These are phyloP conservation scores for Ilyonectria sp. DNA, from an alignment of 2,329 filamentous ascomycete genomes.

Conservation along the genomic window DNA sequence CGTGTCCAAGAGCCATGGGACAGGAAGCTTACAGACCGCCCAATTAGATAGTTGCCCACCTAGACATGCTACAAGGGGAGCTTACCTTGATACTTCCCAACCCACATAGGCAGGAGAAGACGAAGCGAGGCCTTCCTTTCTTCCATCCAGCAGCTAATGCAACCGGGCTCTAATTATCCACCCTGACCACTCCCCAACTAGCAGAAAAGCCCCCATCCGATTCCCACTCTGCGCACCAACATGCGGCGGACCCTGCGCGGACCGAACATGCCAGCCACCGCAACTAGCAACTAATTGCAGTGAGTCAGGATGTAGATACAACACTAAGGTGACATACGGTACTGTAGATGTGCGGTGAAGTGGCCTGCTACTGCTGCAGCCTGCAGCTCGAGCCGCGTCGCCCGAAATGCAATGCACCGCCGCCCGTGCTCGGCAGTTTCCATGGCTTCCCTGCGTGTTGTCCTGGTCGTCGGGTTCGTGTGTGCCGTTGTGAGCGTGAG, in stretches of 20 bases:
- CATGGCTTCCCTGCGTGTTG: no score
- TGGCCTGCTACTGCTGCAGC: neutral
- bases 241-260: neutral
- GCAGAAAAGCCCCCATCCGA: neutral
- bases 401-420: neutral
- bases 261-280: neutral
- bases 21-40: neutral
- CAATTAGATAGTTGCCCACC: neutral
- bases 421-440: neutral
- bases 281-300: neutral
- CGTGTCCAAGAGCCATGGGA: constrained; percentile 3
- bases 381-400: neutral
- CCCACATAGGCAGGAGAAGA: neutral
- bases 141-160: neutral
- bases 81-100: neutral
- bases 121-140: neutral
- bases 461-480: no score
- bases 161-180: neutral
- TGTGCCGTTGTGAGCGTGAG: no score
- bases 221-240: neutral
- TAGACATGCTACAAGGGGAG: neutral
- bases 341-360: neutral
- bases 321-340: neutral
- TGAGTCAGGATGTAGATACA: neutral
- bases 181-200: neutral